Conservation (phyloP, 108 stramenopile species). For the Nitzschia sp. region DNA sequence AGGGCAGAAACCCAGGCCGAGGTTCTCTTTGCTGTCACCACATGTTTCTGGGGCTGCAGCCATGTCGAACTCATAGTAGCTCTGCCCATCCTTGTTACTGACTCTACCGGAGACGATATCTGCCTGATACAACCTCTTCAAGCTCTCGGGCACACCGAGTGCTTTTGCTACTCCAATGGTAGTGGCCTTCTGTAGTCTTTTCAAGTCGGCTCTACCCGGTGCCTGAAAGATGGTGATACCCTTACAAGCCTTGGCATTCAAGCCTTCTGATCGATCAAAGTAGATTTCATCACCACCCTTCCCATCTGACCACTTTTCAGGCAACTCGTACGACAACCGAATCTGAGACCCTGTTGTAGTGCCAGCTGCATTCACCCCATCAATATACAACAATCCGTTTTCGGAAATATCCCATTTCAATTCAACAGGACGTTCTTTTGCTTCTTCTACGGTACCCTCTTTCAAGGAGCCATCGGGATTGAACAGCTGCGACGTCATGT, state of each 20-base stretch:
- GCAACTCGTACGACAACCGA: constrained; percentile 56
- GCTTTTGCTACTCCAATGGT: constrained; percentile 72
- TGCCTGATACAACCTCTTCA: constrained; percentile 55
- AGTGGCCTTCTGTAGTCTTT: constrained; percentile 66
- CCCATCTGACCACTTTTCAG: constrained; percentile 67
- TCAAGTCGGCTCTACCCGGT: constrained; percentile 31
- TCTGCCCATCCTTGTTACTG: constrained; percentile 36
- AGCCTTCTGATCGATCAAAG: constrained; percentile 63
- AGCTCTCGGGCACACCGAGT: constrained; percentile 44
- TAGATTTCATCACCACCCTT: constrained; percentile 38
- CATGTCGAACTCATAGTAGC: constrained; percentile 81
- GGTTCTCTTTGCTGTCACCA: constrained; percentile 51
- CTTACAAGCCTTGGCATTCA: constrained; percentile 64
- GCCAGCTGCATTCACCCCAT: constrained; percentile 28
- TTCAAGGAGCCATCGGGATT: constrained; percentile 79
- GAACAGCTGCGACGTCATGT: constrained; percentile 64
- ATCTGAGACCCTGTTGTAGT: constrained; percentile 28
- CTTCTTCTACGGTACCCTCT: constrained; percentile 50
- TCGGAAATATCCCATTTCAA: constrained; percentile 43
- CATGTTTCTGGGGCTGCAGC: constrained; percentile 72
- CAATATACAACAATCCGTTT: constrained; percentile 35
- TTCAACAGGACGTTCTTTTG: constrained; percentile 50
- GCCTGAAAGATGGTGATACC: constrained; percentile 69
- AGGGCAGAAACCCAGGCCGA: constrained; percentile 83
- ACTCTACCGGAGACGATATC: constrained; percentile 70